A percentile compares a stretch with the other conserved stretches of the same genome.
Evolutionary conservation across 805 yeast species (phyloP).

Genomic region (Starmerella asiatica): DNA sequence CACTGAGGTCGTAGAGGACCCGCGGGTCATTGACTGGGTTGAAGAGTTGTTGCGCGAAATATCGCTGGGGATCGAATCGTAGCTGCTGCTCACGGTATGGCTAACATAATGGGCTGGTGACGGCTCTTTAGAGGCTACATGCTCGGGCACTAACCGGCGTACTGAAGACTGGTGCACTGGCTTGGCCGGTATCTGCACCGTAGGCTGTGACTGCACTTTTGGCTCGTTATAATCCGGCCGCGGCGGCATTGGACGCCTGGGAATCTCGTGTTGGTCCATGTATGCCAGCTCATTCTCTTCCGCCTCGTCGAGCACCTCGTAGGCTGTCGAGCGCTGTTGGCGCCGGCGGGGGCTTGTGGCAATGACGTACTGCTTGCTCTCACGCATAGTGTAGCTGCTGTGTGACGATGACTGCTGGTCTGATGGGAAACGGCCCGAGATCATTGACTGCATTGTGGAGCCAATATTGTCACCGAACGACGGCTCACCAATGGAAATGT

Average conservation of each 20-base stretch:
- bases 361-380: constrained; percentile 15
- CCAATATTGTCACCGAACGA: constrained; percentile 17
- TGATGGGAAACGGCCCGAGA: background rate
- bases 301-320: constrained; percentile 9
- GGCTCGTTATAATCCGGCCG: no score
- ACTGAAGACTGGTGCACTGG: no score
- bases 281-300: background rate
- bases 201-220: no score
- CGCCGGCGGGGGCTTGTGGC: constrained; percentile 16
- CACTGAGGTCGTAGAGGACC: background rate
- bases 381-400: constrained; percentile 12
- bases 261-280: constrained; percentile 5
- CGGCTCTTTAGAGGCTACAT: background rate
- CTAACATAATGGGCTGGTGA: background rate
- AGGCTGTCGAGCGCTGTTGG: constrained; percentile 5
- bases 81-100: background rate
- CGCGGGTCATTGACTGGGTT: constrained; percentile 1
- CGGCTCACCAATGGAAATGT: constrained; percentile 11
- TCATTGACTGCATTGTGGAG: constrained; percentile 11
- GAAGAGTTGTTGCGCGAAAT: constrained; percentile 5
- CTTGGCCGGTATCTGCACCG: no score
- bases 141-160: no score
- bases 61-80: background rate
- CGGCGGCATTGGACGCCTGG: constrained; percentile 6
- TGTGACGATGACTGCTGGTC: background rate